Conservation (phyloP, 2,329 filamentous ascomycete species). For the Colletotrichum godetiae region DNA sequence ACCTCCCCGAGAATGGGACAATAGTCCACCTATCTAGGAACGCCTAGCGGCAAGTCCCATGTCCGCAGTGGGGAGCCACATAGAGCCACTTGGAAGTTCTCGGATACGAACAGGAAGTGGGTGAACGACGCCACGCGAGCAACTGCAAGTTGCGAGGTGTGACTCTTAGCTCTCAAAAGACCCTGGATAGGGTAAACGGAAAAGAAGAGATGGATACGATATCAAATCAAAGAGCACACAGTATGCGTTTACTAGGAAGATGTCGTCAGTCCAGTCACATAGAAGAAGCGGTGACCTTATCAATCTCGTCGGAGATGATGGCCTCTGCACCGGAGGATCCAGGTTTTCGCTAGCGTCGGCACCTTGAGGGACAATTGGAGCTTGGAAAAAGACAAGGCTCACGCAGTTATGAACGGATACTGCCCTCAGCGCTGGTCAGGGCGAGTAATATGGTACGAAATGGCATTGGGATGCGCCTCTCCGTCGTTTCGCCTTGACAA, state of each 20-base stretch:
- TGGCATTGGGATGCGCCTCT: background rate
- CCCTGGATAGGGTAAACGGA: background rate
- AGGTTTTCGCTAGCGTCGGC: constrained; percentile 9
- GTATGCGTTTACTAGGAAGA: background rate
- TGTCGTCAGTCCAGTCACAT: constrained; percentile 18
- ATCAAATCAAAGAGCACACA: background rate
- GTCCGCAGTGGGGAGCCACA: constrained; percentile 1
- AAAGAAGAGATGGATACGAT: constrained; percentile 6
- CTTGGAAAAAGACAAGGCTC: background rate
- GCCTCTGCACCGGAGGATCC: background rate
- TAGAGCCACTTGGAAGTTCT: background rate
- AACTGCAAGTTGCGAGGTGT: background rate
- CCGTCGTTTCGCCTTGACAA: constrained; percentile 26
- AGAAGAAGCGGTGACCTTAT: constrained; percentile 29
- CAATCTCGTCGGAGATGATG: constrained; percentile 17
- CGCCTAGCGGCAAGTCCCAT: background rate
- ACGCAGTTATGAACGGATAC: background rate
- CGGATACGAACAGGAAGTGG: background rate
- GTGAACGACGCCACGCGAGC: background rate
- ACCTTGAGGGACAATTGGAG: constrained; percentile 17
- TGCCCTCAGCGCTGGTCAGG: background rate
- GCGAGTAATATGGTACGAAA: constrained; percentile 3
- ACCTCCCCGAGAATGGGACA: constrained; percentile 10
- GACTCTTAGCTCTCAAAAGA: background rate
- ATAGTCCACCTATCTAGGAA: background rate